These are phyloP conservation scores for Aspergillus cavernicola DNA, from an alignment of 495 filamentous ascomycete genomes.

Conservation along the genomic window DNA sequence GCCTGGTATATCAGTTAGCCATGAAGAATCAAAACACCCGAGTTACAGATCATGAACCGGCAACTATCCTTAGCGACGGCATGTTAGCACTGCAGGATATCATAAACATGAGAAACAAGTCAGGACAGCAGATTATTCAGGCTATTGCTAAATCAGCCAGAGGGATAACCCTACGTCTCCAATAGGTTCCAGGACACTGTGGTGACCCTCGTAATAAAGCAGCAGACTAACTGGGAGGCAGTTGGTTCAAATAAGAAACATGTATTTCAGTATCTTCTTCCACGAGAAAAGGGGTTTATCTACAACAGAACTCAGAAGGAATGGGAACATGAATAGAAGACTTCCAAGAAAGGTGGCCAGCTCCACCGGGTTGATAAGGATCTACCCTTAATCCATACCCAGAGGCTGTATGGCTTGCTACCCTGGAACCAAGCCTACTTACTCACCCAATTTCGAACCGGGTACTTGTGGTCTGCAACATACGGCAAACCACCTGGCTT, in stretches of 20 bases:
- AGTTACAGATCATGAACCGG: neutral
- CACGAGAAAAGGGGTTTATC: slow-evolving; percentile 12
- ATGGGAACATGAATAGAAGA: slow-evolving; percentile 5
- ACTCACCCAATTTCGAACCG: neutral
- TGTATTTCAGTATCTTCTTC: slow-evolving; percentile 11
- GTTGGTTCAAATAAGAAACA: slow-evolving; percentile 12
- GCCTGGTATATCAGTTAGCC: neutral
- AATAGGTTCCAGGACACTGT: slow-evolving; percentile 14
- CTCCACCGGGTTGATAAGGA: neutral
- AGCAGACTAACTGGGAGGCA: slow-evolving; percentile 11
- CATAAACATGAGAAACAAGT: slow-evolving; percentile 9
- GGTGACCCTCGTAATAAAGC: slow-evolving; percentile 6
- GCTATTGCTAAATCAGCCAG: slow-evolving; percentile 8
- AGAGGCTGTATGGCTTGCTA: neutral
- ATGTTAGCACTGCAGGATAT: slow-evolving; percentile 16
- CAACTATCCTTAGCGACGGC: slow-evolving; percentile 13
- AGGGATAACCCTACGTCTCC: slow-evolving; percentile 7
- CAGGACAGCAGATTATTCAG: slow-evolving; percentile 13
- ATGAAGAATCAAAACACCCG: neutral
- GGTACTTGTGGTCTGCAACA: neutral
- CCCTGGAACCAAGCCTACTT: neutral
- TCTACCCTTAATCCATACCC: neutral
- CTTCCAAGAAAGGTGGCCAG: neutral
- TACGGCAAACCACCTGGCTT: neutral
- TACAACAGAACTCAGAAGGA: slow-evolving; percentile 4